Base-by-base conservation (phyloP, 805 yeast genomes). In the Lachancea lanzarotensis region DNA sequence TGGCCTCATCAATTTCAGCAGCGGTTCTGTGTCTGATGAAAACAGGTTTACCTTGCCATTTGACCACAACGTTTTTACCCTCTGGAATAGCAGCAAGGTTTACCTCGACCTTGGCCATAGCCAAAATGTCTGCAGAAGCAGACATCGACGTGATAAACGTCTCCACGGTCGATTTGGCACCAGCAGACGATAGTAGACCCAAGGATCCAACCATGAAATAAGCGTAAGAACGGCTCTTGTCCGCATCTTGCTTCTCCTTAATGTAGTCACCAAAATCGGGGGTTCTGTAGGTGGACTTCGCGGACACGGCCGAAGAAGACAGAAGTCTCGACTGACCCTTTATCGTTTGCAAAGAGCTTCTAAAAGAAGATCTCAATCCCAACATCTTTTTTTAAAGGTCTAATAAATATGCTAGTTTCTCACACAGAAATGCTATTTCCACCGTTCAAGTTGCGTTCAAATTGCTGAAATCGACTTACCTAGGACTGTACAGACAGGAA, bases 41-140 rank as follows among this genome's bases (percentile, higher is more conserved):
- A 55, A 93, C 96, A 55, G 99, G 99, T 78, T 93, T 93, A 74
- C 99, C 99, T 74, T 95, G 96, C 99, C 99, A 93, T 74, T 93
- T 93, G 58, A 93, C 95, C 64, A 93, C 87, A 54, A 93, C 95
- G 72, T 93, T 93, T 78, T 91, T 91, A 72, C 98, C 98, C 68
- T 83, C 88, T 62, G 99, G 99, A 54, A 93, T 88, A 52, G 87
- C 84, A 46, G 83, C 80, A 62, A 93, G 81, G 68, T 86, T 90
- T 57, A 93, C 96, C 76, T 93, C 98, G 61, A 91, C 96, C 76
- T 93, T 93, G 60, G 99, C 98, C 95, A 93, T 83, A 51, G 98
- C 98, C 73, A 93, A 79, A 49, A 93, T 95, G 76, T 93, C 99
- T 54, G 97, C 96, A 50, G 98, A 90, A 30, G 99, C 99, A 55